A percentile compares a stretch with the other conserved stretches of the same genome.
phyloP scores from a whole-genome alignment of 2,329 filamentous ascomycete species.

The Microthyrium microscopicum region DNA sequence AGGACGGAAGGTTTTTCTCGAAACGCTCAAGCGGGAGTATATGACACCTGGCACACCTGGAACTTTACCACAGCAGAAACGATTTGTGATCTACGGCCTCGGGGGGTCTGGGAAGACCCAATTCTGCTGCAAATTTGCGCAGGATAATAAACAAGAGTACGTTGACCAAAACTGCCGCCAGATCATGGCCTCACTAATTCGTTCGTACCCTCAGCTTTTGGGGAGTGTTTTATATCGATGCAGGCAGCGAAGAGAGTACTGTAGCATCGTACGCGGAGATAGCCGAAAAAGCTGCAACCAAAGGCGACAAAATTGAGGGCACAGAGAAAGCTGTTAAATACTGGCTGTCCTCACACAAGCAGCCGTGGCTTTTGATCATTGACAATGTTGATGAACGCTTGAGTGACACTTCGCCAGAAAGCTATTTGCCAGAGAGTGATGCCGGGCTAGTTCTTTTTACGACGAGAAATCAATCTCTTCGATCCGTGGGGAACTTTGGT shows the following conservation, averaged over 20 bases:
- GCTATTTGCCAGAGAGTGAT: constrained; percentile 14
- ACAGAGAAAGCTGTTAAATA: constrained; percentile 14
- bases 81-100: constrained; percentile 7
- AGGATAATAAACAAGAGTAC: constrained; percentile 5
- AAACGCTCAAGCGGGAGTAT: too few relatives aligned
- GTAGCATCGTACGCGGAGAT: too few relatives aligned
- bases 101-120: constrained; percentile 17
- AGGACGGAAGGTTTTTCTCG: too few relatives aligned
- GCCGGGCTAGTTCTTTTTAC: constrained; percentile 16
- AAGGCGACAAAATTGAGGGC: too few relatives aligned
- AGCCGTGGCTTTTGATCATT: constrained; percentile 15
- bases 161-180: constrained; percentile 2
- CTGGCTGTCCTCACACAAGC: constrained; percentile 11
- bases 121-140: constrained; percentile 11
- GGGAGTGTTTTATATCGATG: constrained; percentile 16
- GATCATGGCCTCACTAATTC: constrained; percentile 11
- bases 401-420: constrained; percentile 10
- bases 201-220: constrained; percentile 14
- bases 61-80: too few relatives aligned
- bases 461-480: constrained; percentile 14
- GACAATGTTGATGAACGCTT: constrained; percentile 18
- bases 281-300: too few relatives aligned
- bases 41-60: too few relatives aligned
- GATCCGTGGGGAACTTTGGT: constrained; percentile 13
- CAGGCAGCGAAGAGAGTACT: constrained; percentile 8